phyloP scores from a whole-genome alignment of 768 basidiomycete species.

The Suillus bovinus region DNA sequence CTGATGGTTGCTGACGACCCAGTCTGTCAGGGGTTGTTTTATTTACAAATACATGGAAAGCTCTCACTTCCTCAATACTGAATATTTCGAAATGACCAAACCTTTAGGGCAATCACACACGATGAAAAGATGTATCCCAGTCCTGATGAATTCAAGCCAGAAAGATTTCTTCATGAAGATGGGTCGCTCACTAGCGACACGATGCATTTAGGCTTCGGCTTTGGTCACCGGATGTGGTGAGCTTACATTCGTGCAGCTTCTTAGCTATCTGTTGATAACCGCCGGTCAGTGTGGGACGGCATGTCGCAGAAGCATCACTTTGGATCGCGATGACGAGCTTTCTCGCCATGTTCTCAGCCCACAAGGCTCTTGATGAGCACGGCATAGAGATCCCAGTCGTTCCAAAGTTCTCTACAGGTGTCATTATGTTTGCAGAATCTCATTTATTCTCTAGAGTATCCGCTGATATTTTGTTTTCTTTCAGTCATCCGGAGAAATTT shows the following conservation, averaged over 20 bases:
- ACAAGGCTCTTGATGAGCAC: neutral
- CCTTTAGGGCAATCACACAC: neutral
- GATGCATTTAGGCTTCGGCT: neutral
- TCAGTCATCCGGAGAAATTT: neutral
- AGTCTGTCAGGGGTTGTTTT: neutral
- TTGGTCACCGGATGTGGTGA: neutral
- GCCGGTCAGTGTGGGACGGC: neutral
- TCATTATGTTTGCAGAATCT: neutral
- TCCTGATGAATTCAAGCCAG: neutral
- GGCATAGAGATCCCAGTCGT: neutral
- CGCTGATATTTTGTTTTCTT: neutral
- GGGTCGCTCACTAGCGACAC: neutral
- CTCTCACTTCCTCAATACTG: neutral
- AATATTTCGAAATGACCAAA: neutral
- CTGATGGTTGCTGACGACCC: neutral
- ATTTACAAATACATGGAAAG: neutral
- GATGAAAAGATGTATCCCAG: neutral
- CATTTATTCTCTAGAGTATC: neutral
- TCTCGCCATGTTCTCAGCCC: neutral
- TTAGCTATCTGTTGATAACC: neutral
- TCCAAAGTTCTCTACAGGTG: neutral
- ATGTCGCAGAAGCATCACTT: neutral
- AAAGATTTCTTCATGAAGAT: neutral
- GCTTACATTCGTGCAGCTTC: neutral
- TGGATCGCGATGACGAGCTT: neutral